phyloP scores from a whole-genome alignment of 331 rosid genomes.

The Phaseolus coccineus region DNA sequence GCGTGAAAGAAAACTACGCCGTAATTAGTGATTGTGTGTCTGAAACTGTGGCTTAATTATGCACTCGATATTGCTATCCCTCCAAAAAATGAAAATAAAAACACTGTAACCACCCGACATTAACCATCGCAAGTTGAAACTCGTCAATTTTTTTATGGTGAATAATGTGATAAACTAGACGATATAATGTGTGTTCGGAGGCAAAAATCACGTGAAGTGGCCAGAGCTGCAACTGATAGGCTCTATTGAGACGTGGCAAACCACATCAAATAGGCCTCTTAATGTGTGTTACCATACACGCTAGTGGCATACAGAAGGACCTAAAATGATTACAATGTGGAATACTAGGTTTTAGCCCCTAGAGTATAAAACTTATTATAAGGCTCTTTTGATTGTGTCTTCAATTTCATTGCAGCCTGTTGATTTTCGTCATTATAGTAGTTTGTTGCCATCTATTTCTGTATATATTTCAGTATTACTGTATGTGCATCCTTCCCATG shows the following conservation, averaged over 20 bases:
- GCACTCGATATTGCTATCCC: background rate
- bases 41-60: background rate
- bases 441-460: background rate
- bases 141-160: background rate
- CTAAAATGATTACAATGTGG: background rate
- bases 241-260: background rate
- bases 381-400: constrained; percentile 22
- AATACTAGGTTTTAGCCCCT: background rate
- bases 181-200: background rate
- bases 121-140: background rate
- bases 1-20: background rate
- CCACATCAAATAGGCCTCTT: background rate
- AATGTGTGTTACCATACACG: background rate
- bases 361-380: background rate
- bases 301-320: background rate
- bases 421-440: constrained; percentile 32
- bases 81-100: background rate
- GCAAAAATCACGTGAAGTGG: background rate
- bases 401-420: constrained; percentile 10
- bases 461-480: background rate
- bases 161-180: background rate
- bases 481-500: background rate
- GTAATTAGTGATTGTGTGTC: background rate
- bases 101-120: background rate
- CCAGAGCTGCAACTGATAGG: background rate